These are phyloP conservation scores for Astraeus odoratus DNA, from an alignment of 768 basidiomycete genomes.

Conservation along the genomic window DNA sequence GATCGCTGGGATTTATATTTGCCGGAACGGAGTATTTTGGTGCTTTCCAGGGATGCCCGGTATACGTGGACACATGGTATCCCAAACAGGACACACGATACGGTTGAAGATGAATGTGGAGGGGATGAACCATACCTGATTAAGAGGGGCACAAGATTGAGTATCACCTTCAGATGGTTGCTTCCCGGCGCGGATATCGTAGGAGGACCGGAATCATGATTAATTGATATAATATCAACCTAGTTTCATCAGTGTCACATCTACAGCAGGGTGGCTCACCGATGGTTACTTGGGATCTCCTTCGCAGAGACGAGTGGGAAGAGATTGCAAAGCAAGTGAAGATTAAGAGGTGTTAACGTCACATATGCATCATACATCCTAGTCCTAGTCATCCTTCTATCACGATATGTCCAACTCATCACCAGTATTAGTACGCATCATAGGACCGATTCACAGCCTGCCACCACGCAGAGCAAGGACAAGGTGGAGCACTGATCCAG, in stretches of 20 bases:
- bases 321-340: slow-evolving; percentile 10
- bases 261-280: not conserved
- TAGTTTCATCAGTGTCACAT: slow-evolving; percentile 4
- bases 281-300: not conserved
- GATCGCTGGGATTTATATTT: slow-evolving; percentile 51
- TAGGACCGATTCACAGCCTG: slow-evolving; percentile 31
- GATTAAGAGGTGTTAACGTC: slow-evolving; percentile 27
- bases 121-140: slow-evolving; percentile 31
- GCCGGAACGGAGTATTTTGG: slow-evolving; percentile 67
- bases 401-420: slow-evolving; percentile 16
- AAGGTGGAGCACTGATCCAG: slow-evolving; percentile 87
- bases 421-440: slow-evolving; percentile 9
- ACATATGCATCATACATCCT: slow-evolving; percentile 16
- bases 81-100: slow-evolving; percentile 50
- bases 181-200: slow-evolving; percentile 79
- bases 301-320: not conserved
- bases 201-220: slow-evolving; percentile 29
- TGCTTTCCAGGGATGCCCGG: slow-evolving; percentile 74
- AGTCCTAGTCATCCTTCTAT: slow-evolving; percentile 17
- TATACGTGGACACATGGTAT: slow-evolving; percentile 91
- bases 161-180: slow-evolving; percentile 84
- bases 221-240: slow-evolving; percentile 4
- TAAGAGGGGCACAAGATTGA: slow-evolving; percentile 53
- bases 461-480: slow-evolving; percentile 96
- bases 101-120: slow-evolving; percentile 36